A percentile compares a stretch with the other conserved stretches of the same genome.
phyloP scores from a whole-genome alignment of 202 grass and related monocot species.

The Cymbopogon flexuosus region DNA sequence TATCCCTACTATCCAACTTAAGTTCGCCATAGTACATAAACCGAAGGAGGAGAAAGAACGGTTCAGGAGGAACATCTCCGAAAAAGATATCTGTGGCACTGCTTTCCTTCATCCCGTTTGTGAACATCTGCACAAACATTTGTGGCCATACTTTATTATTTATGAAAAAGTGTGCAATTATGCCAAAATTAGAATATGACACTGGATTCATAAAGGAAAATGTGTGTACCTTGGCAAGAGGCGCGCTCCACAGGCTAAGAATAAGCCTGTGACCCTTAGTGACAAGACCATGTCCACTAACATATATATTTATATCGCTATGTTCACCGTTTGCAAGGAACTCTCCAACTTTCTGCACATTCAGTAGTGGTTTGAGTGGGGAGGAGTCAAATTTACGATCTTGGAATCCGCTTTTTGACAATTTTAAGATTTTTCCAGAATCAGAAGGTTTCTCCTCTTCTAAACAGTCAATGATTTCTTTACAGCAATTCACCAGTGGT shows the following conservation, averaged over 20 bases:
- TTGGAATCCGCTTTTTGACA: conserved; percentile 40
- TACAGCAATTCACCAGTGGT: conserved; percentile 49
- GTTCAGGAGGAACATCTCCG: conserved; percentile 59
- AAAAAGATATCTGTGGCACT: conserved; percentile 57
- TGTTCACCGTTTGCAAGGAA: conserved; percentile 74
- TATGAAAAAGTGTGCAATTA: conserved; percentile 18
- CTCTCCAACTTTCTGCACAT: conserved; percentile 59
- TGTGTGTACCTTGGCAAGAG: conserved; percentile 62
- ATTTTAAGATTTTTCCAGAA: conserved; percentile 38
- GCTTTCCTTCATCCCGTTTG: conserved; percentile 97
- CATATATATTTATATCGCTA: conserved; percentile 79
- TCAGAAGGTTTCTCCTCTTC: conserved; percentile 34
- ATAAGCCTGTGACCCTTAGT: conserved; percentile 68
- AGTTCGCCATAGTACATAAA: conserved; percentile 84
- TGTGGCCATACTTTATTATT: not conserved
- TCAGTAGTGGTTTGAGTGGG: conserved; percentile 60
- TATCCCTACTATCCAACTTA: conserved; percentile 44
- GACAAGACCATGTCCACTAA: conserved; percentile 59
- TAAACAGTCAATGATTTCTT: conserved; percentile 54
- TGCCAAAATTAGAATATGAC: conserved; percentile 15
- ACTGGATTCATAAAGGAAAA: conserved; percentile 2
- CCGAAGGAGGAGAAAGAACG: conserved; percentile 66
- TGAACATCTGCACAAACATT: conserved; percentile 72
- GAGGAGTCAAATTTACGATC: conserved; percentile 46
- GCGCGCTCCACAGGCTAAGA: conserved; percentile 78